Evolutionary conservation across 352 stramenopile genomes (phyloP), one percentile per base, ranked within the genome.

Genomic region (Phytophthora colocasiae): DNA sequence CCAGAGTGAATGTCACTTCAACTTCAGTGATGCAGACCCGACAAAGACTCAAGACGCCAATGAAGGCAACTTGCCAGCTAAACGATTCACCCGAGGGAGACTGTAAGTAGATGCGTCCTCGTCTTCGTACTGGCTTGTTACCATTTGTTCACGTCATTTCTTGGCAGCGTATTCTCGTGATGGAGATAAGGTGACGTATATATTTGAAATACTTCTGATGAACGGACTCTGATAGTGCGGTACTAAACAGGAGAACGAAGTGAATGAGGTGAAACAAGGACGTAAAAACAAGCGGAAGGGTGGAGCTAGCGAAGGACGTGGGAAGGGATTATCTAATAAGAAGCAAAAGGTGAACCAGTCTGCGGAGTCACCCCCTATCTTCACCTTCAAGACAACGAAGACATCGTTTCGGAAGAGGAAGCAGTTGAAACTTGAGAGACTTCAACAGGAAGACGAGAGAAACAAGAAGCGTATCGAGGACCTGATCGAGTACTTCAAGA

Each of bases 401-500:
- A 80, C 80, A 17, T 58, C 66, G 4, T 84, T 90, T 47, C 71
- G 76, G 17, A 73, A 84, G 56, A 70, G 79, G 27, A 82, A 81
- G 45, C 61, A 79, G 53, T 43, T 78, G 4, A 75, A 81, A 36
- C 60, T 77, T 41, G 29, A 83, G 48, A 58, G 59, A 14, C 67
- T 69, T 24, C 53, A 55, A 15, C 54, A 80, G n/a, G 58, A 85
- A 7, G 62, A 82, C 34, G 52, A 67, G n/a, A 71, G 77, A 9
- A 73, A 80, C 34, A 69, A 82, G 49, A 78, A 81, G n/a, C 75
- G 74, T 9, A 79, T 92, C 46, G 67, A 78, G 15, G 81, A 87
- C 12, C 57, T 93, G 26, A 72, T 89, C 15, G 65, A 65, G 22
- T 93, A 90, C 50, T 93, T 91, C 57, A 78, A 80, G 14, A 72